These are phyloP conservation scores for Camelina sativa DNA, from an alignment of 345 rosid genomes.

Conservation along the genomic window DNA sequence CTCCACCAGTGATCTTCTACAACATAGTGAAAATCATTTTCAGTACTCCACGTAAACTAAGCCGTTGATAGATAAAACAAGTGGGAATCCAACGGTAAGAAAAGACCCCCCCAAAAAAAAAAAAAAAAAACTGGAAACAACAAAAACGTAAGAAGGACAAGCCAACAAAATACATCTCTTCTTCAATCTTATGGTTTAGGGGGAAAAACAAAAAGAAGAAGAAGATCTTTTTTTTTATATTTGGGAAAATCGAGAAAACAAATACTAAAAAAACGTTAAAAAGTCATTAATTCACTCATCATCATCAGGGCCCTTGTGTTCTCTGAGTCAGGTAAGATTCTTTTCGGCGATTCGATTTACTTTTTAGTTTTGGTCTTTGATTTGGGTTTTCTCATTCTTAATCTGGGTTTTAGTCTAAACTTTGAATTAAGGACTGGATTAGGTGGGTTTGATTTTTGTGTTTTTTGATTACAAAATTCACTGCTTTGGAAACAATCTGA, in stretches of 20 bases:
- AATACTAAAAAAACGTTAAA: not conserved
- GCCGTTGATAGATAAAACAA: slow-evolving; percentile 18
- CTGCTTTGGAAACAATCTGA: too few relatives aligned
- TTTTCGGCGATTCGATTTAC: slow-evolving; percentile 12
- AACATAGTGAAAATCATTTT: not conserved
- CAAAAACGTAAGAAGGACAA: slow-evolving; percentile 28
- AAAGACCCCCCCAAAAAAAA: not conserved
- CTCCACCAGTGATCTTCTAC: not conserved
- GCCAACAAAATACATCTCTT: slow-evolving; percentile 30
- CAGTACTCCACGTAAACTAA: not conserved
- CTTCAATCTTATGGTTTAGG: slow-evolving; percentile 14
- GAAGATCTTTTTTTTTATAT: not conserved
- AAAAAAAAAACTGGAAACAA: not conserved
- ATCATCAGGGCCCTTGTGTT: slow-evolving; percentile 2
- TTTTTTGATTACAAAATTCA: not conserved
- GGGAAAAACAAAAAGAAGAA: too few relatives aligned
- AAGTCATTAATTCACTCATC: not conserved
- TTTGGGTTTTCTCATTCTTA: slow-evolving; percentile 4
- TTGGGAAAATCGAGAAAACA: slow-evolving; percentile 18
- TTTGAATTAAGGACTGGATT: not conserved
- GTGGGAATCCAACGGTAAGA: slow-evolving; percentile 9
- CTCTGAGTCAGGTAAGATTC: slow-evolving; percentile 35
- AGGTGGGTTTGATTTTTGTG: not conserved
- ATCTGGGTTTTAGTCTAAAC: slow-evolving; percentile 4
- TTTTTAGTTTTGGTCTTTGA: not conserved